These are phyloP conservation scores for Ganoderma resinaceum DNA, from an alignment of 1,284 basidiomycete genomes.

Conservation along the genomic window DNA sequence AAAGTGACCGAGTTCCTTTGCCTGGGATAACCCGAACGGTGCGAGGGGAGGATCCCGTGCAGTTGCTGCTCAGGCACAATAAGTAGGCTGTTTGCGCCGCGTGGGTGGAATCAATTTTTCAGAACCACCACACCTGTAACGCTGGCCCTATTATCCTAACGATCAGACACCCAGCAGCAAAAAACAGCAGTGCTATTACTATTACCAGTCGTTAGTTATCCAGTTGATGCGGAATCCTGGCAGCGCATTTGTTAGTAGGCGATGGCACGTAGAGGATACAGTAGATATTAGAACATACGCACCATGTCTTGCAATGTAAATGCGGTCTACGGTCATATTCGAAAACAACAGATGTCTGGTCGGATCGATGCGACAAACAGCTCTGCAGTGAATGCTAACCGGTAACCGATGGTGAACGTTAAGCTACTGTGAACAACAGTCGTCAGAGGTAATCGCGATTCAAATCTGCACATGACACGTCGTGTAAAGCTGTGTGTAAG, in stretches of 20 bases:
- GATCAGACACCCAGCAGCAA: neutral
- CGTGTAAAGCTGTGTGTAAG: too few species aligned
- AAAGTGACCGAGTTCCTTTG: constrained; percentile 71
- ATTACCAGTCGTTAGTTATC: constrained; percentile 68
- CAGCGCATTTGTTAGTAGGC: neutral
- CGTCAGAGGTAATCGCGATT: too few species aligned
- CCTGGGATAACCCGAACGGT: constrained; percentile 81
- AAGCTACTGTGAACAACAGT: too few species aligned
- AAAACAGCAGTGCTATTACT: constrained; percentile 23
- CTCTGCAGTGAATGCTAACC: neutral
- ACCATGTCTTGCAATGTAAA: constrained; percentile 87
- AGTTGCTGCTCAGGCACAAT: constrained; percentile 42
- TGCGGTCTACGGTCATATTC: constrained; percentile 59
- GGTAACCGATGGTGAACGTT: too few species aligned
- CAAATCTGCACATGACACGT: too few species aligned
- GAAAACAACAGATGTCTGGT: neutral
- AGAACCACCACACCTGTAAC: constrained; percentile 55
- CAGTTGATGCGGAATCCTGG: constrained; percentile 80
- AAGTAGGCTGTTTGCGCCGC: too few species aligned
- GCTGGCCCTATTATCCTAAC: constrained; percentile 55
- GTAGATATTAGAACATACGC: constrained; percentile 44
- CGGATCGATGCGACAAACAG: neutral
- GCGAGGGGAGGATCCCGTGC: constrained; percentile 81
- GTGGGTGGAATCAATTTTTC: neutral
- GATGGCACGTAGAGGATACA: neutral